Evolutionary conservation across 768 basidiomycete species (phyloP).

Genomic region (Saitozyma podzolica): DNA sequence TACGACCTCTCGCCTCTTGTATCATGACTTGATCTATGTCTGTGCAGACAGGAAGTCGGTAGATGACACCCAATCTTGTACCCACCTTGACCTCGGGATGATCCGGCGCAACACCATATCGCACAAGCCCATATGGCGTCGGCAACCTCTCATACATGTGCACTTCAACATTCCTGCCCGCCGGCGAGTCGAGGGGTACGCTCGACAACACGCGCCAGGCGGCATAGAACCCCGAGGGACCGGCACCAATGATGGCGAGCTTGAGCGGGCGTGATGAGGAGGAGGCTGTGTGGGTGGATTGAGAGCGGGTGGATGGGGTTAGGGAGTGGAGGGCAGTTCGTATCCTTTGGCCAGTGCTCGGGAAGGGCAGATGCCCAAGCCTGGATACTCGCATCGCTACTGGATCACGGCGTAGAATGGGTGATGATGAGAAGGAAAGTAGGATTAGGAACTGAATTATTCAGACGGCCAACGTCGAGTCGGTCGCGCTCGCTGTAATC

Average conservation of each 20-base stretch:
- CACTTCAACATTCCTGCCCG: constrained; percentile 58
- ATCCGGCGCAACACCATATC: constrained; percentile 96
- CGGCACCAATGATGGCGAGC: constrained; percentile 87
- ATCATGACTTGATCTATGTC: not conserved
- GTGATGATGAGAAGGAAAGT: too few relatives aligned
- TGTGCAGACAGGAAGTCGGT: too few relatives aligned
- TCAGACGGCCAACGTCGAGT: too few relatives aligned
- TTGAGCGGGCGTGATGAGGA: constrained; percentile 56
- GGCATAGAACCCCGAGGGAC: constrained; percentile 95
- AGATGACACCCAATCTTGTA: not conserved
- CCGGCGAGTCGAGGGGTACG: constrained; percentile 55
- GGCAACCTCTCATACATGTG: constrained; percentile 91
- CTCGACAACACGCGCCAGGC: constrained; percentile 78
- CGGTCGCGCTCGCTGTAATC: too few relatives aligned
- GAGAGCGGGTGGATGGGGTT: too few relatives aligned
- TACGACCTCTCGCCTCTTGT: not conserved
- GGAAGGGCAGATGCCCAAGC: too few relatives aligned
- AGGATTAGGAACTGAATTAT: too few relatives aligned
- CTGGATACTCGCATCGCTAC: too few relatives aligned
- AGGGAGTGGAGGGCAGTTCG: too few relatives aligned
- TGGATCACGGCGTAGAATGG: too few relatives aligned
- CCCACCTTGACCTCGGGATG: constrained; percentile 95
- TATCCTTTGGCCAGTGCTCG: too few relatives aligned
- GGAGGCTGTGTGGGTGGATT: too few relatives aligned
- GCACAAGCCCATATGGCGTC: constrained; percentile 89